Evolutionary conservation across 192 early-diverging fungal genomes (phyloP), one percentile per base, ranked within the genome.

Genomic region (Entrophospora sp.): DNA sequence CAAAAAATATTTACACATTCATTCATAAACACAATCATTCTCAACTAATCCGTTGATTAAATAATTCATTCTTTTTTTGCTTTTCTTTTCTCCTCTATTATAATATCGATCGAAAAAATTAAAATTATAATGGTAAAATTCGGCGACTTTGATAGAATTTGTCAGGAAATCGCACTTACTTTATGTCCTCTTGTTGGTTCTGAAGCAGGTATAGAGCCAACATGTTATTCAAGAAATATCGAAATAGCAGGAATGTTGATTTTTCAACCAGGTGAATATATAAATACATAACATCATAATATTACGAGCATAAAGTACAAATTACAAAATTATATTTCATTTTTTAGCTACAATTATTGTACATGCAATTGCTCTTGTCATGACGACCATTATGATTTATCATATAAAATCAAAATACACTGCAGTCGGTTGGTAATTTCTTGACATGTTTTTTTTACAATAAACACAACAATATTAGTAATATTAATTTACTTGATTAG

Each of bases 321-420:
- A 9, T 40, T 40, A 6, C 8, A 40, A 40, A 6, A 9, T 40
- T 40, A 9, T 40, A 34, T 48, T 63, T 27, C 38, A 32, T 65
- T 22, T 32, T 35, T 38, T 65, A 80, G 94, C 96, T 10, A 91
- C 93, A 38, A 79, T 98, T 36, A 90, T 98, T 60, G 90, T 97
- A 60, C 88, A 96, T 66, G 68, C 96, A 46, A 85, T 96, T 61
- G 89, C 95, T 20, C 74, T 98, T 63, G 74, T 92, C 67, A 98
- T 98, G 96, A 94, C 95, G 9, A 75, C 85, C 51, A 95, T 95
- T 72, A 98, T 98, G 96, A 96, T 98, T 72, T 90, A 89, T 97
- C n/a, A n/a, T n/a, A n/a, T n/a, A n/a, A n/a, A n/a, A n/a, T n/a
- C n/a, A n/a, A n/a, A n/a, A n/a, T n/a, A 95, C 79, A 98, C 96